Percentiles rank a stretch among this genome's conserved stretches.
Evolutionary conservation across 177 flowering plant genomes (phyloP).

Genomic region (Vitis hybrid): DNA sequence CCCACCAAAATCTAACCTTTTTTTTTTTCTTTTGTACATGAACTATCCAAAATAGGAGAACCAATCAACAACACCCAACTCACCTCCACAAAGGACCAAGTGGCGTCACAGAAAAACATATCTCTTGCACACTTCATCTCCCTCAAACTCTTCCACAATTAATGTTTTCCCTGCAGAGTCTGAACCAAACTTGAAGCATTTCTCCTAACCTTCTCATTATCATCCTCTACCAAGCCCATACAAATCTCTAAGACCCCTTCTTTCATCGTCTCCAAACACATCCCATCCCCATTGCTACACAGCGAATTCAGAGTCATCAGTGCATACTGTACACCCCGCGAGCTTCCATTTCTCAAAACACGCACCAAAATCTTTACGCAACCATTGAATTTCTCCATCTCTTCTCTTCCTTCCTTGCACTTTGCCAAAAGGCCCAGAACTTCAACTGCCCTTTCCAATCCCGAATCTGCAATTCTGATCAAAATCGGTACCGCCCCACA

Average conservation of each 20-base stretch:
- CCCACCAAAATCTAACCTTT: constrained; percentile 20
- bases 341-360: constrained; percentile 54
- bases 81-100: constrained; percentile 17
- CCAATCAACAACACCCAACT: constrained; percentile 22
- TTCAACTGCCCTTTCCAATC: constrained; percentile 81
- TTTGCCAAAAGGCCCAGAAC: constrained; percentile 73
- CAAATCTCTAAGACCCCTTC: constrained; percentile 68
- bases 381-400: constrained; percentile 54
- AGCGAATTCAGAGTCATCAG: constrained; percentile 53
- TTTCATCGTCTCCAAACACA: constrained; percentile 43
- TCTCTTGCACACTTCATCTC: not conserved
- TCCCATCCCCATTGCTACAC: constrained; percentile 42
- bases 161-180: constrained; percentile 31
- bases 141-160: constrained; percentile 4
- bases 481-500: constrained; percentile 67
- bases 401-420: constrained; percentile 79
- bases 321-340: constrained; percentile 61
- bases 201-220: constrained; percentile 75
- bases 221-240: constrained; percentile 67
- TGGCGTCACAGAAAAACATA: constrained; percentile 1
- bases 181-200: constrained; percentile 68
- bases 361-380: constrained; percentile 49
- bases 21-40: constrained; percentile 30
- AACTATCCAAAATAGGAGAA: constrained; percentile 21
- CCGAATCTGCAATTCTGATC: constrained; percentile 45